Conservation (phyloP, 805 yeast genomes). For the Candida sphagnicola region DNA sequence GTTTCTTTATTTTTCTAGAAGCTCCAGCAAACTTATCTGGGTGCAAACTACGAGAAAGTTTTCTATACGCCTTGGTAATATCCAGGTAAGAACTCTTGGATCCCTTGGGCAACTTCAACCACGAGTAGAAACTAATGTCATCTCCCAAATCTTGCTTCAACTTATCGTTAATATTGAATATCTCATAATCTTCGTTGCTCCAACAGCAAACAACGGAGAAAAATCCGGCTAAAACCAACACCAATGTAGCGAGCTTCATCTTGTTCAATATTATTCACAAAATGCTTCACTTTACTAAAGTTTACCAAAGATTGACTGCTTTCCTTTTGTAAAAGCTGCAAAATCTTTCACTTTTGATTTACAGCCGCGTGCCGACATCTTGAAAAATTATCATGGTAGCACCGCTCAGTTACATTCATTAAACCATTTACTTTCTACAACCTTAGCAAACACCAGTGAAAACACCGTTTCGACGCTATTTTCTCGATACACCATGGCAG, state of each 20-base stretch:
- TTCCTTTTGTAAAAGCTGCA: no score
- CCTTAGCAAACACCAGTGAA: no score
- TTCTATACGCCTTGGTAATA: conserved; percentile 64
- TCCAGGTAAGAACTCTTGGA: conserved; percentile 47
- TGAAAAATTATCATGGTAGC: not conserved
- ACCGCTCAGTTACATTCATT: no score
- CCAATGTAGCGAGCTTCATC: not conserved
- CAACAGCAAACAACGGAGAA: conserved; percentile 36
- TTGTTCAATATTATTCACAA: no score
- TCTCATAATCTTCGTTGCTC: conserved; percentile 71
- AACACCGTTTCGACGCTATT: no score
- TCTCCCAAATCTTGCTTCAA: conserved; percentile 59
- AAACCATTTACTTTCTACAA: no score
- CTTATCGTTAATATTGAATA: conserved; percentile 67
- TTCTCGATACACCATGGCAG: conserved; percentile 29
- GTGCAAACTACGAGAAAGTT: conserved; percentile 67
- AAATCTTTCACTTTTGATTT: no score
- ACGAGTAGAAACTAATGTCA: conserved; percentile 62
- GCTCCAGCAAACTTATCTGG: conserved; percentile 66
- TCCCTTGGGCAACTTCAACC: conserved; percentile 50
- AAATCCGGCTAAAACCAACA: conserved; percentile 2
- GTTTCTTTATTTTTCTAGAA: conserved; percentile 31
- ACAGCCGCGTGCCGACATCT: no score
- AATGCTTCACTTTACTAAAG: no score
- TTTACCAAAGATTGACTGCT: no score